Conservation (phyloP, 164 flowering plant species). For the Kalanchoe fedtschenkoi region DNA sequence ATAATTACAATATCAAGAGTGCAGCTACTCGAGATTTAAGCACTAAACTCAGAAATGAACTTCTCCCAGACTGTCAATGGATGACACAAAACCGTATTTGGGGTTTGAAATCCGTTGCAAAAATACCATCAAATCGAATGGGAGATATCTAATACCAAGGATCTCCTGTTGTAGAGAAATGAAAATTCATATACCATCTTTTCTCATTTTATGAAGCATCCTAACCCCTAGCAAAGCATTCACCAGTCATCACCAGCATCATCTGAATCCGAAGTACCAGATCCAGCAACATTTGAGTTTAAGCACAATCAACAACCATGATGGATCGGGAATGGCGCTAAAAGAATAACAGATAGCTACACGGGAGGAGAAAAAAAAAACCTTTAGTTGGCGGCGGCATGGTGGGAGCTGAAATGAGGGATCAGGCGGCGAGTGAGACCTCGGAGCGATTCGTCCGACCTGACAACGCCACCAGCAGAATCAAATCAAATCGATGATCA, state of each 20-base stretch:
- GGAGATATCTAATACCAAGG: background rate
- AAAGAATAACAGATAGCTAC: background rate
- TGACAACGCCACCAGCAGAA: no score
- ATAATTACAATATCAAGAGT: no score
- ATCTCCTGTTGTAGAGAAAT: no score
- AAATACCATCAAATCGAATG: background rate
- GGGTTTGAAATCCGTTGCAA: background rate
- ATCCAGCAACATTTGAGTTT: background rate
- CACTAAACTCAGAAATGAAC: background rate
- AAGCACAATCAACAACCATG: no score
- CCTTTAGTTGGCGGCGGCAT: slow-evolving; percentile 2
- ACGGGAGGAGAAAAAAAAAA: background rate
- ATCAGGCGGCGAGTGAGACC: no score
- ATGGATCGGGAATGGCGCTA: background rate
- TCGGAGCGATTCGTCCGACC: no score
- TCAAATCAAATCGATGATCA: background rate
- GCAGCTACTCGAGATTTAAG: background rate
- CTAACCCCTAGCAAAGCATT: no score
- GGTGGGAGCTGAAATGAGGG: background rate
- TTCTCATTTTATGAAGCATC: no score
- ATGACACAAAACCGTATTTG: background rate
- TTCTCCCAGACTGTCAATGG: background rate
- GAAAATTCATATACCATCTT: no score
- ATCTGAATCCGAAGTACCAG: background rate
- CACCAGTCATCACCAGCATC: no score